These are phyloP conservation scores for Crucihimalaya himalaica DNA, from an alignment of 345 rosid species.

Conservation along the genomic window DNA sequence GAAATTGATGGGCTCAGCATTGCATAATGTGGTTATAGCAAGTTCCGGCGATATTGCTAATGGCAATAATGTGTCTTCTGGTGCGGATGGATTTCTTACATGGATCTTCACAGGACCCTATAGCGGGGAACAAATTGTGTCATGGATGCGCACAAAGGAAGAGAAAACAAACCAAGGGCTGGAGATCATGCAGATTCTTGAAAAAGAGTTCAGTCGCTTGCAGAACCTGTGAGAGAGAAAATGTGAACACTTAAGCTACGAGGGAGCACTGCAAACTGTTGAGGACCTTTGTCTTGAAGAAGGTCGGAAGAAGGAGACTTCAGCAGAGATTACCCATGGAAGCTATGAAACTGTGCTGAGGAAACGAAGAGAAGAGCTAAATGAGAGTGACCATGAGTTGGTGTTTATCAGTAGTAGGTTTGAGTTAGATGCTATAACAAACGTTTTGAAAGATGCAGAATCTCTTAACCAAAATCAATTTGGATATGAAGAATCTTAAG, in stretches of 20 bases:
- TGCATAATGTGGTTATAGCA: conserved; percentile 36
- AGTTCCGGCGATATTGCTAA: conserved; percentile 37
- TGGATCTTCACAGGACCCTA: conserved; percentile 86
- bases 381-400: conserved; percentile 54
- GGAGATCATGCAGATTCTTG: conserved; percentile 72
- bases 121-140: conserved; percentile 60
- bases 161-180: conserved; percentile 69
- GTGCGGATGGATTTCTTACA: conserved; percentile 62
- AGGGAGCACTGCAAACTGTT: conserved; percentile 77
- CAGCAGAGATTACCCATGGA: conserved; percentile 49
- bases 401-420: conserved; percentile 47
- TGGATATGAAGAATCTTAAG: conserved; percentile 65
- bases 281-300: conserved; percentile 84
- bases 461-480: conserved; percentile 64
- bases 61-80: conserved; percentile 42
- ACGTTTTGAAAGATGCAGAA: conserved; percentile 76
- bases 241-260: conserved; percentile 68
- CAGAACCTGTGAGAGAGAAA: conserved; percentile 83
- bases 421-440: conserved; percentile 72
- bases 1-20: conserved; percentile 31
- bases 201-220: conserved; percentile 72
- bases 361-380: conserved; percentile 66
- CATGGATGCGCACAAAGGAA: conserved; percentile 68
- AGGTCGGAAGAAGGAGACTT: conserved; percentile 72
- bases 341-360: conserved; percentile 67